These are phyloP conservation scores for Hypericum androsaemum DNA, from an alignment of 345 rosid species.

Conservation along the genomic window DNA sequence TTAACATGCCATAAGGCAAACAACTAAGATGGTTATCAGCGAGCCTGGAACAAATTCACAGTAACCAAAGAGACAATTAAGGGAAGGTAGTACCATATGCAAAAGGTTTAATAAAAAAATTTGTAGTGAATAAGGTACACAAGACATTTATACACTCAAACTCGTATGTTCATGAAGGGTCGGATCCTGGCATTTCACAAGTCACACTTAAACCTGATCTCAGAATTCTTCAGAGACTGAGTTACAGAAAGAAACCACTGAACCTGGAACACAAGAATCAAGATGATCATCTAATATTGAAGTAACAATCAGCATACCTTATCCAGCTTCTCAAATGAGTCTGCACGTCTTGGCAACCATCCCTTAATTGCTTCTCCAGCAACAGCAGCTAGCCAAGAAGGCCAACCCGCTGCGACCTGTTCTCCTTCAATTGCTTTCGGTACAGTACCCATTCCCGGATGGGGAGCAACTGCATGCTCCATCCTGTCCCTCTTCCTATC, in stretches of 20 bases:
- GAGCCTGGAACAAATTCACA: too few relatives aligned
- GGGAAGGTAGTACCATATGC: too few relatives aligned
- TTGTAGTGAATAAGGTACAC: too few relatives aligned
- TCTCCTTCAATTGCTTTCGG: slow-evolving; percentile 81
- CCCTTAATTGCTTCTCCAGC: slow-evolving; percentile 98
- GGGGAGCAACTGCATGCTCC: slow-evolving; percentile 37
- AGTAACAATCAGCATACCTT: slow-evolving; percentile 48
- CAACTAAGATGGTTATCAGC: too few relatives aligned
- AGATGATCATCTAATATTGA: not conserved
- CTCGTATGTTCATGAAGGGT: too few relatives aligned
- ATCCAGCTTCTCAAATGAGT: slow-evolving; percentile 91
- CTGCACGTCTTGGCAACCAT: slow-evolving; percentile 94
- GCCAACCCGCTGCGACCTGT: slow-evolving; percentile 98
- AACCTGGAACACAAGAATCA: not conserved
- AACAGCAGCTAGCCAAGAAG: slow-evolving; percentile 88
- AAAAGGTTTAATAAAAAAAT: too few relatives aligned
- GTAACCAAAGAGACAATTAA: too few relatives aligned
- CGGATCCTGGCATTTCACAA: too few relatives aligned
- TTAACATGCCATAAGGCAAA: too few relatives aligned
- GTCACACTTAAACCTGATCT: too few relatives aligned
- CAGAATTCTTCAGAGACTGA: not conserved
- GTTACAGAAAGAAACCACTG: not conserved
- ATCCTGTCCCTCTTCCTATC: slow-evolving; percentile 65
- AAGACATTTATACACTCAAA: too few relatives aligned
- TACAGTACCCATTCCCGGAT: slow-evolving; percentile 51